Base-by-base conservation (phyloP, 805 yeast species). In the Schizosaccharomyces japonicus region DNA sequence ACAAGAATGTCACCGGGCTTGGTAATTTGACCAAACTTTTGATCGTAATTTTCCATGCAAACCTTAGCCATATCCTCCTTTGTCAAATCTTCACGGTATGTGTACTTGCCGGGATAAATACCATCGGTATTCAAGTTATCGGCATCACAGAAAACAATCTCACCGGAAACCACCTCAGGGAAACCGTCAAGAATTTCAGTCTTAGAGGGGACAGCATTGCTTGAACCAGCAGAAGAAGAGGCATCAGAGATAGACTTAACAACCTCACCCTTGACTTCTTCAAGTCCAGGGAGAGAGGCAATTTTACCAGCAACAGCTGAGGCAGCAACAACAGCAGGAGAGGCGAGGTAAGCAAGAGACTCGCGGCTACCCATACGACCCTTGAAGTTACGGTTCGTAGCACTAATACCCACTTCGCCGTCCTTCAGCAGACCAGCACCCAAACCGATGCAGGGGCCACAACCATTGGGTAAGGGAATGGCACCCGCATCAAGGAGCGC, bases 311-410 rank as follows among this genome's bases (percentile, higher is more conserved):
- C 65, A n/a, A 87, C 75, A 1, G 99, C 98, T 50, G 94, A 80
- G 0, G 99, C 96, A 47, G 99, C 96, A 50, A 90, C 99, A 25
- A 90, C 94, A 53, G 85, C 95, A 4, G 99, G 99, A 1, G 95
- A 84, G 0, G 95, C 95, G 53, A 90, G 71, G 62, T 80, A 90
- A 0, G 98, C 98, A 51, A 84, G 67, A 0, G 98, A 98, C 56
- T 90, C 95, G 55, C 79, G 80, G 5, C 94, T 79, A 6, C 99
- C 99, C 99, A 90, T 90, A 66, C 99, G 76, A 52, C 99, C 99
- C 66, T 90, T 90, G 72, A 90, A 90, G 66, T 90, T 90, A 68
- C 99, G 76, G 68, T 90, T 90, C 5, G 98, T 90, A 50, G 98
- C 98, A 53, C 94, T 81, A 57, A 90, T 90, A 53, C 99, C 98